Conservation (phyloP, 2,329 filamentous ascomycete genomes). For the Leptographium procerum region DNA sequence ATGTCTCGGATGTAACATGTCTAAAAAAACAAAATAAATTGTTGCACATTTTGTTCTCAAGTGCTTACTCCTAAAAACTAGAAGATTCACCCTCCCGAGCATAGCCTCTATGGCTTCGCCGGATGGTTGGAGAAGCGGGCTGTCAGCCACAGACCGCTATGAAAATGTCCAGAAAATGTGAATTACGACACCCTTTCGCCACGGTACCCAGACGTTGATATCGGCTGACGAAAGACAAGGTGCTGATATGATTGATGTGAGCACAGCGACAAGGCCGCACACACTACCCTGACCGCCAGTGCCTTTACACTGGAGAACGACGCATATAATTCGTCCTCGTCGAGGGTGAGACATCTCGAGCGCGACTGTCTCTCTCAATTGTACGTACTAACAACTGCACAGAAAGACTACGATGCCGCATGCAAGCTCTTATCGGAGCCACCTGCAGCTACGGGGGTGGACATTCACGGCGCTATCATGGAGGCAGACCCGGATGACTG, state of each 20-base stretch:
- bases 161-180: slow-evolving; percentile 52
- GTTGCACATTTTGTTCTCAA: neutral
- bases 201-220: neutral
- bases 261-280: slow-evolving; percentile 12
- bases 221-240: neutral
- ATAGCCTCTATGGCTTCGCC: neutral
- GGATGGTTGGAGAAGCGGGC: slow-evolving; percentile 34
- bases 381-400: neutral
- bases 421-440: slow-evolving; percentile 18
- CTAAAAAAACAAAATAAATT: neutral
- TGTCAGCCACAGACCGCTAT: slow-evolving; percentile 51
- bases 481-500: neutral
- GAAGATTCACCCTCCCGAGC: too few species aligned
- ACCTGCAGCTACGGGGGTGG: neutral
- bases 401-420: slow-evolving; percentile 49
- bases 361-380: too few species aligned
- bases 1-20: neutral
- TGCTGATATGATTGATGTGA: slow-evolving; percentile 30
- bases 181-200: slow-evolving; percentile 3
- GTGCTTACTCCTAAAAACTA: too few species aligned
- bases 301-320: slow-evolving; percentile 57
- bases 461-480: slow-evolving; percentile 6
- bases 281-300: slow-evolving; percentile 19
- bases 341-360: slow-evolving; percentile 37
- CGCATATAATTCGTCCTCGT: slow-evolving; percentile 46